Evolutionary conservation across 305 asterid species (phyloP), one percentile per base, ranked within the genome.

Genomic region (Nicotiana rustica): DNA sequence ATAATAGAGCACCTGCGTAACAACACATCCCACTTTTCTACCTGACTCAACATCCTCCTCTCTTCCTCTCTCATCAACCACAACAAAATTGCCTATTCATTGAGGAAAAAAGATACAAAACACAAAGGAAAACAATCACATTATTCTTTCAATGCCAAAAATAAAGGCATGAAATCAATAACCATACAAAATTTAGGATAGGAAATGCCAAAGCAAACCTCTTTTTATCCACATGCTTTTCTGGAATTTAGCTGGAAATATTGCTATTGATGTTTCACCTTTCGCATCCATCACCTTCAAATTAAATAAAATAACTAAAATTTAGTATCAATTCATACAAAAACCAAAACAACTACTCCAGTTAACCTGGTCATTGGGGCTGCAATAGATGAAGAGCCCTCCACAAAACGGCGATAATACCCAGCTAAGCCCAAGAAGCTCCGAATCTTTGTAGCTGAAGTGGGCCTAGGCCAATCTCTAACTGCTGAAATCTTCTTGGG

Each of bases 201-300:
- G n/a, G 56, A 49, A 49, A 49, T 10, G 2, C 56, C 13, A 52
- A 52, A 79, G 57, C 77, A 25, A 38, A 90, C 97, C 97, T 86
- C 92, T 84, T 87, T 93, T 94, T 19, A 91, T 93, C 97, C 97
- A 94, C 97, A 91, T 90, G 89, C 93, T 92, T 84, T 90, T 94
- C 79, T 93, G 97, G 84, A 94, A 94, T 86, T 90, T 94, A 6
- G 98, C 95, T 19, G 96, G 98, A 85, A 93, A 93, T 41, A 90
- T 85, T 71, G 95, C 94, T 47, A 94, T 77, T 52, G 90, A 82
- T 77, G 87, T 93, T 82, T 91, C 81, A 6, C 95, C 95, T 78
- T 89, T 90, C 6, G 89, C 83, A 65, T 94, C 97, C 92, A 90
- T 91, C 56, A 95, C 96, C 97, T 95, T 81, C 56, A 84, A 36